Base-by-base conservation (phyloP, 345 rosid genomes). In the Sapria himalayana region DNA sequence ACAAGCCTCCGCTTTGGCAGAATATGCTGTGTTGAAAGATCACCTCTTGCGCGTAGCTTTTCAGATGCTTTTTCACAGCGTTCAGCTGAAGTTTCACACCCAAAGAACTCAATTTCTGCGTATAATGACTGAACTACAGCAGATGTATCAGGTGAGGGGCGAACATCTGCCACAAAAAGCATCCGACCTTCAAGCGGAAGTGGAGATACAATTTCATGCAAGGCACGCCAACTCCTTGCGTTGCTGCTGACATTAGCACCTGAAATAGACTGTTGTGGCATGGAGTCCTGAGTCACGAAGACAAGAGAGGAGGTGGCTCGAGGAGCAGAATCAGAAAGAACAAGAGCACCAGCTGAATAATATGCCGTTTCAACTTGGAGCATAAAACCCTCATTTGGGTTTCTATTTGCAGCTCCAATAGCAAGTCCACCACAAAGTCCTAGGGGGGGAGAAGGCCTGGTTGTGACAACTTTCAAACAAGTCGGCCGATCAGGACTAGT, bases 1-100 rank as follows among this genome's bases (percentile, higher is more conserved):
- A 82, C 70, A 43, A 79, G 50, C 64, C 76, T 89, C 54, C 91
- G 67, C 64, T 92, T 73, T 19, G 98, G 98, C 54, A 89, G 54
- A 51, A 89, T 72, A 61, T 79, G 93, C 40, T 89, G 95, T 47
- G 79, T 71, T 32, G 81, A 69, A 59, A 89, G 84, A 45, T 89
- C 95, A 65, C 81, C 81, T 67, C 78, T 76, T 33, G 95, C 93
- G 94, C 98, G 82, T 52, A 89, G 82, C 55, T 82, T 77, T 57
- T 69, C 80, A 55, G 68, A 77, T 22, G 74, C 72, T 59, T 67
- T 82, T 61, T 82, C 98, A 60, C 58, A 73, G 55, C 84, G 64
- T 65, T 69, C 94, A 41, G 58, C 68, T 3, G 71, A 61, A 60
- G 57, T 71, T 46, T 74, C 91, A 36, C 66, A 53, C 56, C 93